Evolutionary conservation across 1,284 basidiomycete species (phyloP), one percentile per base, ranked within the genome.

Genomic region (Coriolopsis trogii): DNA sequence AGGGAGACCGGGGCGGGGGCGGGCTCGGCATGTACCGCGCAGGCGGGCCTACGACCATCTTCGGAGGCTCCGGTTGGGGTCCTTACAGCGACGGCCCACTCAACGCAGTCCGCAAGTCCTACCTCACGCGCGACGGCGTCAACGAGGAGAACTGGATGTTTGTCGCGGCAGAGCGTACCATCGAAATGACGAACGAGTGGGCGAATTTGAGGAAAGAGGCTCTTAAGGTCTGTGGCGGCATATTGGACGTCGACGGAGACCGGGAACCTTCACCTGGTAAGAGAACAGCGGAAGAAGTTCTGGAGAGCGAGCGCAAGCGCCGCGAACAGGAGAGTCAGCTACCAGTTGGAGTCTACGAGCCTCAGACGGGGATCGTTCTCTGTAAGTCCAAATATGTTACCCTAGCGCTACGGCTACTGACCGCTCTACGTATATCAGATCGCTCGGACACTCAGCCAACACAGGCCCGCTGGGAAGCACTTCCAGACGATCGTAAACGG

Each of bases 71-170:
- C 15, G 94, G 93, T 0, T 80, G 82, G 70, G 90, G 91, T 9
- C 94, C 94, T 0, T 95, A 87, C 70, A 87, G 85, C 56, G 90
- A 93, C 60, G 89, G 87, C 0, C 89, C 89, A 0, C 72, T 88
- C 49, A 92, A 89, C 55, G 89, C 88, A 5, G 87, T 89, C 43
- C 77, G 84, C 62, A 92, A 91, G 71, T 84, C 84, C 34, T 62
- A 86, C 58, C 65, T 89, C 51, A 81, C 80, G 39, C 77, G 85
- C 10, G 86, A 91, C 49, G 90, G 90, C 0, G 79, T 94, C 10
- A 85, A 80, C 25, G 85, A 86, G 63, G 88, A 94, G 62, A 94
- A 95, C 64, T 97, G 93, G 93, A 94, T 96, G 87, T 76, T 73
- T 60, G 79, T 88, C 65, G 86, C 86, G 49, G 89, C 93, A 2